These are phyloP conservation scores for Lepidium africanum DNA, from an alignment of 345 rosid species.

Conservation along the genomic window DNA sequence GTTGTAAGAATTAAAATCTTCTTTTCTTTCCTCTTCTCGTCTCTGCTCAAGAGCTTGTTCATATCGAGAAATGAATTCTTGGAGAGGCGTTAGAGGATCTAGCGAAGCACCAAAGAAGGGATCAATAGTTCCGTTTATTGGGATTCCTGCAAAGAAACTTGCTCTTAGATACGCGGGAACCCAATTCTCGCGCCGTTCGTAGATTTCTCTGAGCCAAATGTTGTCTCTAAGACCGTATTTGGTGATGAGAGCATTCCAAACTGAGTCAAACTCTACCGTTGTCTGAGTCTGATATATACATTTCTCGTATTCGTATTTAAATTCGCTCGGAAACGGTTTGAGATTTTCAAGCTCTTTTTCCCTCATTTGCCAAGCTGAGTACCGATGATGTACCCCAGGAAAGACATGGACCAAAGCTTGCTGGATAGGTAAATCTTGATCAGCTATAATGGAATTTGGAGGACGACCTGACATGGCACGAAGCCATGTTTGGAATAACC, in stretches of 20 bases:
- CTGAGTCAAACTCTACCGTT: constrained; percentile 47
- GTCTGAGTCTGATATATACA: constrained; percentile 71
- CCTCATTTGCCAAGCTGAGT: constrained; percentile 70
- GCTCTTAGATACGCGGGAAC: constrained; percentile 64
- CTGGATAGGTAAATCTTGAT: constrained; percentile 67
- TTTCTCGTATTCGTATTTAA: constrained; percentile 56
- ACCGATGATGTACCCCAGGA: constrained; percentile 69
- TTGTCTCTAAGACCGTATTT: constrained; percentile 55
- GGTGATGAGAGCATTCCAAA: constrained; percentile 55
- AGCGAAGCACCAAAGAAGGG: constrained; percentile 60
- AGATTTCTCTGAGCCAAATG: constrained; percentile 64
- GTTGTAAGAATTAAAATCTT: constrained; percentile 69
- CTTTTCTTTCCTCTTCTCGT: constrained; percentile 73
- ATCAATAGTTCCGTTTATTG: constrained; percentile 41
- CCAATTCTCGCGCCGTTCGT: constrained; percentile 68
- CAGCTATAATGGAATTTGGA: constrained; percentile 74
- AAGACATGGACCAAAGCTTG: constrained; percentile 65
- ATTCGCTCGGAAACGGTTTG: constrained; percentile 45
- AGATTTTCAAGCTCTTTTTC: constrained; percentile 57
- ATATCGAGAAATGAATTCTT: constrained; percentile 54
- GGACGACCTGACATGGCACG: constrained; percentile 63
- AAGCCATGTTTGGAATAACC: constrained; percentile 89
- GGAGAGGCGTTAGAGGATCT: constrained; percentile 45
- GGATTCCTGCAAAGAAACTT: constrained; percentile 75
- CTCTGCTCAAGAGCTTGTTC: constrained; percentile 61